Evolutionary conservation across 108 stramenopile genomes (phyloP).

Genomic region (Epipyxis sp.): DNA sequence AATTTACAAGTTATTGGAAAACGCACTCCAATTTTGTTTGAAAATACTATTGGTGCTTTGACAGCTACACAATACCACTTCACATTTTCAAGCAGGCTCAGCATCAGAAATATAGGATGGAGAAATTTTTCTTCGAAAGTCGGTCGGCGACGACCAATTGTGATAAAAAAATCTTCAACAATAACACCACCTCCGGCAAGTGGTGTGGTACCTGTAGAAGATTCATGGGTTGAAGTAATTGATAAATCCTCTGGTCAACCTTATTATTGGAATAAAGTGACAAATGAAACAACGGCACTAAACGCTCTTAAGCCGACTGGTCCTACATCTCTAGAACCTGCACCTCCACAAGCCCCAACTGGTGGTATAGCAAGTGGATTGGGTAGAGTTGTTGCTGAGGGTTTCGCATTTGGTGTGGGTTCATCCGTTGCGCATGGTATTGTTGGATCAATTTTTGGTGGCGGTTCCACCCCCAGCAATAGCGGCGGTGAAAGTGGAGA

Average conservation of each 20-base stretch:
- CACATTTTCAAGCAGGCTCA: too few relatives aligned
- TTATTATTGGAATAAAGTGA: slow-evolving; percentile 24
- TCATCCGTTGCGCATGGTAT: slow-evolving; percentile 22
- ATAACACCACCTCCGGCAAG: neutral
- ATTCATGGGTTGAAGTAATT: slow-evolving; percentile 3
- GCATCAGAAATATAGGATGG: too few relatives aligned
- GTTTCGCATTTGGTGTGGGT: slow-evolving; percentile 24
- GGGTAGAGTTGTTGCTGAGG: slow-evolving; percentile 12
- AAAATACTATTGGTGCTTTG: too few relatives aligned
- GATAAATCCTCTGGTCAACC: neutral
- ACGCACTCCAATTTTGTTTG: too few relatives aligned
- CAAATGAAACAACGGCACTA: slow-evolving; percentile 24
- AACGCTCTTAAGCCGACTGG: neutral
- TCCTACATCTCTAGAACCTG: neutral
- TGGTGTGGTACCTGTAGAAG: neutral
- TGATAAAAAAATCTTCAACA: too few relatives aligned
- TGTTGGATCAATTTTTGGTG: slow-evolving; percentile 27
- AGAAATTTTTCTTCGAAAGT: too few relatives aligned
- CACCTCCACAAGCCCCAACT: neutral
- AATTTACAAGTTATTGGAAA: too few relatives aligned
- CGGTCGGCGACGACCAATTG: too few relatives aligned
- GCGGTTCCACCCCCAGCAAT: neutral
- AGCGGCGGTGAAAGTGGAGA: neutral
- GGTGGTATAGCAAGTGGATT: slow-evolving; percentile 18
- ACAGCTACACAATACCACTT: too few relatives aligned